A percentile compares a stretch with the other conserved stretches of the same genome.
Conservation (phyloP, 2,329 filamentous ascomycete species). For the Xylaria sp. region DNA sequence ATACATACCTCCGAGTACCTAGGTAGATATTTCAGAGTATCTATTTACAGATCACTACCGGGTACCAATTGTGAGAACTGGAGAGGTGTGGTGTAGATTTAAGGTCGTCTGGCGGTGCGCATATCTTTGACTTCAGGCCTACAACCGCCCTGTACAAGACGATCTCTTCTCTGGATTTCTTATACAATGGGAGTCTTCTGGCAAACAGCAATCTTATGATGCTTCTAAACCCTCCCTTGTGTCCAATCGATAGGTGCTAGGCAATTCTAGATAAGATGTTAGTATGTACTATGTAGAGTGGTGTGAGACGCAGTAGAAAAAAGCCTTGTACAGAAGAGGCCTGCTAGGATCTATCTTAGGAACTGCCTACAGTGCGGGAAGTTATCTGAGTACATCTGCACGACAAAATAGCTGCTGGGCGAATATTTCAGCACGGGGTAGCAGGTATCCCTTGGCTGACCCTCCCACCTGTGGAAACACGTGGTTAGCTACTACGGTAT, state of each 20-base stretch:
- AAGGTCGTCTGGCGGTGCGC: no score
- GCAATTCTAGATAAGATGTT: not conserved
- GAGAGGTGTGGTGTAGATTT: no score
- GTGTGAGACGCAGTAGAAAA: slow-evolving; percentile 14
- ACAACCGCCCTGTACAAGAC: no score
- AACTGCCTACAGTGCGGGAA: slow-evolving; percentile 7
- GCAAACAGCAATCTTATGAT: not conserved
- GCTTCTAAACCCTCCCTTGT: slow-evolving; percentile 9
- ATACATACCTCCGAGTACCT: no score
- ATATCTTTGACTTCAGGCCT: no score
- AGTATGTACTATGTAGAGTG: not conserved
- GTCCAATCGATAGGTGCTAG: slow-evolving; percentile 4
- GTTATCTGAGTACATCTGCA: slow-evolving; percentile 5
- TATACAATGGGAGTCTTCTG: not conserved
- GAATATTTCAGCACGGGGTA: slow-evolving; percentile 40
- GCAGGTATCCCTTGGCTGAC: slow-evolving; percentile 20
- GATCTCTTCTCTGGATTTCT: not conserved
- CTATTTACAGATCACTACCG: no score
- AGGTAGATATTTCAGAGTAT: no score
- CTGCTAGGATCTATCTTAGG: slow-evolving; percentile 1
- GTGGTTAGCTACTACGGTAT: slow-evolving; percentile 11
- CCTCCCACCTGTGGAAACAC: slow-evolving; percentile 36
- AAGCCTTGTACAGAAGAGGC: not conserved
- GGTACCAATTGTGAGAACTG: no score
- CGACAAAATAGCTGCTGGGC: slow-evolving; percentile 24